Conservation (phyloP, 164 flowering plant species). For the Dillenia suffruticosa region DNA sequence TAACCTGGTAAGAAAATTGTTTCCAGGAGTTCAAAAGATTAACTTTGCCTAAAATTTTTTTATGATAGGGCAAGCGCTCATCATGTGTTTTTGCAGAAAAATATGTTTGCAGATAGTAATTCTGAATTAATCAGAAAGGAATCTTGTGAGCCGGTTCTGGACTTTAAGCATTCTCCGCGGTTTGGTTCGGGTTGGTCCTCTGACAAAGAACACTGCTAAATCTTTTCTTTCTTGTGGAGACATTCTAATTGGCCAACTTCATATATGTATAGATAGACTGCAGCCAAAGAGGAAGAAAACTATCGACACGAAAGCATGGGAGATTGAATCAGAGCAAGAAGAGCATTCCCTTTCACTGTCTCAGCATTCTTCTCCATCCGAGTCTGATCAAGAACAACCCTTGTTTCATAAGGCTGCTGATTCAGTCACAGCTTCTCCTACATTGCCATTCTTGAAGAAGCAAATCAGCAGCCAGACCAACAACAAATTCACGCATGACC, state of each 20-base stretch:
- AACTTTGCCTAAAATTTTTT: neutral
- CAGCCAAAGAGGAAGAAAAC: constrained; percentile 61
- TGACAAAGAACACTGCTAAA: no score
- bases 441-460: constrained; percentile 33
- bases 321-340: constrained; percentile 63
- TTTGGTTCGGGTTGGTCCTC: constrained; percentile 36
- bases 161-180: constrained; percentile 18
- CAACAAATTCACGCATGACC: constrained; percentile 7
- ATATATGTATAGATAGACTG: constrained; percentile 30
- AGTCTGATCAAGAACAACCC: constrained; percentile 82
- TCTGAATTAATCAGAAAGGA: constrained; percentile 16
- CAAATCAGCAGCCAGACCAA: constrained; percentile 16
- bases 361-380: constrained; percentile 80
- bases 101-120: constrained; percentile 14
- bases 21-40: neutral
- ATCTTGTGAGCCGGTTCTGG: constrained; percentile 19
- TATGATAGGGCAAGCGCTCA: neutral
- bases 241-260: neutral
- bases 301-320: constrained; percentile 31
- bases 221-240: neutral
- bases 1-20: constrained; percentile 30
- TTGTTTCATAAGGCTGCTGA: constrained; percentile 19
- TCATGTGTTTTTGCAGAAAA: constrained; percentile 18
- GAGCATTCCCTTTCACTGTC: constrained; percentile 80
- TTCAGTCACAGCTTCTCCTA: constrained; percentile 16